Evolutionary conservation across 1,139 yeast genomes (phyloP), one percentile per base, ranked within the genome.

Genomic region (Protomyces gravidus): DNA sequence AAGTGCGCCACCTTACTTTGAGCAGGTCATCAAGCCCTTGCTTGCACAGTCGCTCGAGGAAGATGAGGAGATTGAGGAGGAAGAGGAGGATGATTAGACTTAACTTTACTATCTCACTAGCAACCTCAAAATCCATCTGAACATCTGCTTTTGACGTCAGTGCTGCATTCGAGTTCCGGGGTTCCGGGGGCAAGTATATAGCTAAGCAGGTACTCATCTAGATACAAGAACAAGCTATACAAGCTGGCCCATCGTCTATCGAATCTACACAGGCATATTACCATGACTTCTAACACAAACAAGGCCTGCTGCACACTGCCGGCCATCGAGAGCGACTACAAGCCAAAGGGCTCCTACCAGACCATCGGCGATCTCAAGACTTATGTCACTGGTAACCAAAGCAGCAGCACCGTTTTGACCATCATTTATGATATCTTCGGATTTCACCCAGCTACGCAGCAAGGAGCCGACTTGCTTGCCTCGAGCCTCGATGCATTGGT

Each of bases 1-100:
- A 21, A 65, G 70, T 51, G 67, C 67, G 57, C 73, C 78, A 7
- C 74, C 74, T 5, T 77, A 77, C 66, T 75, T 69, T 63, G 74
- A 75, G 45, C 56, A 65, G 11, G 66, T 68, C 11, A 68, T 72
- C 66, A 70, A 71, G 67, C 80, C 80, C 0, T 74, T 76, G 66
- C 67, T 77, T 59, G 67, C 68, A 63, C 69, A 80, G 58, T 67
- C 47, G 61, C 70, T 63, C 45, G 72, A 65, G 45, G 66, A 63
- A 26, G 67, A 68, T 23, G 48, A 64, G 11, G 63, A 63, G 15
- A 60, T 55, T 28, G 65, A 62, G 9, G 63, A 61, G 30, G 58
- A 63, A 19, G 57, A 51, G 5, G 61, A 57, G 23, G 58, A 50
- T 25, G 36, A 30, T 5, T 30, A 30, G 36, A 30, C n/a, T 13